phyloP scores from a whole-genome alignment of 331 rosid genomes.

The Rhamnella rubrinervis region DNA sequence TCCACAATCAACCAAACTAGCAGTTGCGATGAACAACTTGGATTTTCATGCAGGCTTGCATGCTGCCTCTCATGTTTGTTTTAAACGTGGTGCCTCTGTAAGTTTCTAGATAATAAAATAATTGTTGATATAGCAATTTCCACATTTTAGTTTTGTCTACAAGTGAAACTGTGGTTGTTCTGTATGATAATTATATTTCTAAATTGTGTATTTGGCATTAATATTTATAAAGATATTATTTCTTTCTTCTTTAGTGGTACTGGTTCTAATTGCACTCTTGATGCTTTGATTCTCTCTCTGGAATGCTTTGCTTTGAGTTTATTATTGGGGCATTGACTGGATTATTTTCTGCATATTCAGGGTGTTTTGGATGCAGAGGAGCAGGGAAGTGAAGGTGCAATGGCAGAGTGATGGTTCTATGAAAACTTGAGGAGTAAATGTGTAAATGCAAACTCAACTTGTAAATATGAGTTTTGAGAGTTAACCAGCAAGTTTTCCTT shows the following conservation, averaged over 20 bases:
- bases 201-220: too few species aligned
- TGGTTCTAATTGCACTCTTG: constrained; percentile 22
- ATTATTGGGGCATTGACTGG: constrained; percentile 23
- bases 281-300: constrained; percentile 15
- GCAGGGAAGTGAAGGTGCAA: not conserved
- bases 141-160: too few species aligned
- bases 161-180: too few species aligned
- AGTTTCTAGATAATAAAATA: constrained; percentile 25
- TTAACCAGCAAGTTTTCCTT: too few species aligned
- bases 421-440: too few species aligned
- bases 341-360: constrained; percentile 42
- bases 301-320: not conserved
- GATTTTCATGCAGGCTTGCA: constrained; percentile 96
- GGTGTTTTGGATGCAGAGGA: constrained; percentile 76
- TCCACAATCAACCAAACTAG: constrained; percentile 64
- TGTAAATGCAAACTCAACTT: too few species aligned
- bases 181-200: too few species aligned
- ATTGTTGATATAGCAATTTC: not conserved
- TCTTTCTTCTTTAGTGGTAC: not conserved
- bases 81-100: constrained; percentile 86
- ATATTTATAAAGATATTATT: too few species aligned
- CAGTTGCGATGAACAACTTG: constrained; percentile 39
- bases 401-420: not conserved
- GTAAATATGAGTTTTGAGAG: too few species aligned
- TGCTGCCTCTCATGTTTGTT: constrained; percentile 93